phyloP scores from a whole-genome alignment of 495 filamentous ascomycete genomes.

The Hypomontagnella submonticulosa region DNA sequence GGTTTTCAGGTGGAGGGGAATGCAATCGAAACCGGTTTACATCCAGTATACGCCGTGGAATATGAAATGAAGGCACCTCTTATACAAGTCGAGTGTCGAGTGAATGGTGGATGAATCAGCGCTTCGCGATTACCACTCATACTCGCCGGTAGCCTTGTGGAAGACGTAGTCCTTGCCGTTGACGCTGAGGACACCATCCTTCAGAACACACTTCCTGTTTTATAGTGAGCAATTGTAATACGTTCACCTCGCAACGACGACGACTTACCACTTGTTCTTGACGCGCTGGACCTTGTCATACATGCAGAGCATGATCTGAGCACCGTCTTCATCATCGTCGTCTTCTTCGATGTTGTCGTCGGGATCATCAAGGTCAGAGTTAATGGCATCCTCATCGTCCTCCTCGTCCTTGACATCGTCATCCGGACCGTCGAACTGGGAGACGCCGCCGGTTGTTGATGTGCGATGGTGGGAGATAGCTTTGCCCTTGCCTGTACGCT shows the following conservation, averaged over 20 bases:
- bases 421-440: conserved; percentile 76
- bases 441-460: conserved; percentile 39
- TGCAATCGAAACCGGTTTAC: background rate
- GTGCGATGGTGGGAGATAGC: conserved; percentile 30
- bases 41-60: conserved; percentile 11
- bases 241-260: background rate
- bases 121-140: conserved; percentile 80
- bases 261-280: conserved; percentile 94
- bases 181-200: conserved; percentile 93
- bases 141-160: conserved; percentile 95
- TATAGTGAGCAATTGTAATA: conserved; percentile 31
- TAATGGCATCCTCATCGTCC: conserved; percentile 94
- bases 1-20: background rate
- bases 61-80: conserved; percentile 19
- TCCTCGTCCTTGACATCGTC: conserved; percentile 72
- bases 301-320: conserved; percentile 95
- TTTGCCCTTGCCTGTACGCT: conserved; percentile 53
- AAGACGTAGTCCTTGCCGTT: conserved; percentile 96
- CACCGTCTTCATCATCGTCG: conserved; percentile 82
- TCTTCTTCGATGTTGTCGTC: conserved; percentile 84
- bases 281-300: conserved; percentile 99
- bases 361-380: conserved; percentile 96
- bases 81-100: conserved; percentile 20
- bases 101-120: background rate
- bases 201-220: conserved; percentile 89